Percentiles rank a stretch among this genome's conserved stretches.
phyloP scores from a whole-genome alignment of 2,329 filamentous ascomycete genomes.

The Emergomyces orientalis region DNA sequence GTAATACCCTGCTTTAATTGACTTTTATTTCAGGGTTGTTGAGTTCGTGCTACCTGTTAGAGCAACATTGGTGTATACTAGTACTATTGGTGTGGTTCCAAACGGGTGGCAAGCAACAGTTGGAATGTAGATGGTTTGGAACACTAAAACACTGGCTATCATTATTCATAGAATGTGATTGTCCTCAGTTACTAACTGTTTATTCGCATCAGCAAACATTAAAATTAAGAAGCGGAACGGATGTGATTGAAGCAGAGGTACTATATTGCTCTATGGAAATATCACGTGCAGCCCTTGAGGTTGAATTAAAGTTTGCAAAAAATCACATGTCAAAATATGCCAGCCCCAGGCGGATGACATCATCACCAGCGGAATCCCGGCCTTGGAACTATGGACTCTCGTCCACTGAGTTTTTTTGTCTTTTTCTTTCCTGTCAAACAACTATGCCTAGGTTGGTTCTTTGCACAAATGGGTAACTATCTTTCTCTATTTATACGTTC shows the following conservation, averaged over 20 bases:
- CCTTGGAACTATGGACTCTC: no score
- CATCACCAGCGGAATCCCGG: background rate
- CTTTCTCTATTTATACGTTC: background rate
- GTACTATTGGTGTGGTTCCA: background rate
- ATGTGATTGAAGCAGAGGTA: no score
- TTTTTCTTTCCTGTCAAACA: background rate
- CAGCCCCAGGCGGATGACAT: background rate
- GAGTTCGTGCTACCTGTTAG: no score
- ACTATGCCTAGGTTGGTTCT: background rate
- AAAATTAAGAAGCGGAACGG: background rate
- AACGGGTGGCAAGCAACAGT: background rate
- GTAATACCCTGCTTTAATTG: background rate
- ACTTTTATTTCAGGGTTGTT: background rate
- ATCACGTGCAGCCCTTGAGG: background rate
- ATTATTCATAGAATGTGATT: background rate
- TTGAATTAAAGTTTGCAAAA: conserved; percentile 3
- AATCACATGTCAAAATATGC: background rate
- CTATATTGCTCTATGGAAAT: no score
- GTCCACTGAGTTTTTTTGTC: background rate
- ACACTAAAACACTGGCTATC: background rate
- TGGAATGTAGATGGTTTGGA: background rate
- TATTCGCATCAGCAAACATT: background rate
- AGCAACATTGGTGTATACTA: no score
- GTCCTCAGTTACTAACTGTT: no score
- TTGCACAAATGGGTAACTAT: background rate